Conservation (phyloP, 225 moss, liverwort and hornwort genomes). For the Polytrichum formosum region DNA sequence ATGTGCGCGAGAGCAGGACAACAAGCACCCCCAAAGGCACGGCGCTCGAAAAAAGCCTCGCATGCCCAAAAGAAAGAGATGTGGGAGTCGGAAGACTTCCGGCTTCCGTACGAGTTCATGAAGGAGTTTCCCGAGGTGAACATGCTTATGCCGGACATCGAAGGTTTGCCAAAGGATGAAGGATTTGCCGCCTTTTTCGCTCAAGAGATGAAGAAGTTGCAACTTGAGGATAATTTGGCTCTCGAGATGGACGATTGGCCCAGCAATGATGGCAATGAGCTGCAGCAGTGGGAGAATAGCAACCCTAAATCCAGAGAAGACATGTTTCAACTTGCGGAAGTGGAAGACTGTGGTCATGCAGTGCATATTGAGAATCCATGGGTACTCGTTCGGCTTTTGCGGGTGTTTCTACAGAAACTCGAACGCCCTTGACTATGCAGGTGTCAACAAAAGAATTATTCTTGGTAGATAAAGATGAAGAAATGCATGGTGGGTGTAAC, state of each 20-base stretch:
- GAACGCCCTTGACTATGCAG: not conserved
- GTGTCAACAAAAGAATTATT: not conserved
- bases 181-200: slow-evolving; percentile 40
- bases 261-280: not conserved
- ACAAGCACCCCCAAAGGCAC: slow-evolving; percentile 11
- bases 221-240: slow-evolving; percentile 25
- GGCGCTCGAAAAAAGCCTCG: slow-evolving; percentile 5
- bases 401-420: slow-evolving; percentile 31
- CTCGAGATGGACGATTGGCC: slow-evolving; percentile 24
- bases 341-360: slow-evolving; percentile 72
- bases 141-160: slow-evolving; percentile 38
- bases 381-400: slow-evolving; percentile 50
- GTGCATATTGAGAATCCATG: slow-evolving; percentile 74
- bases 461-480: no score
- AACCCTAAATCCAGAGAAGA: not conserved
- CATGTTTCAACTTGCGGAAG: slow-evolving; percentile 24
- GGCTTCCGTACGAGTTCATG: slow-evolving; percentile 40
- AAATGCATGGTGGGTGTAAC: no score
- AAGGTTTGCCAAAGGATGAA: slow-evolving; percentile 32
- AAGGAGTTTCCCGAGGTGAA: slow-evolving; percentile 39
- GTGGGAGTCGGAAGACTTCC: slow-evolving; percentile 35
- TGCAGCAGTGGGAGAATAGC: not conserved
- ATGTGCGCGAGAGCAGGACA: slow-evolving; percentile 51
- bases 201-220: slow-evolving; percentile 44
- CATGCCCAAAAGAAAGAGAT: slow-evolving; percentile 26